A percentile compares a stretch with the other conserved stretches of the same genome.
Conservation (phyloP, 2,329 filamentous ascomycete species). For the Alternaria triticina region DNA sequence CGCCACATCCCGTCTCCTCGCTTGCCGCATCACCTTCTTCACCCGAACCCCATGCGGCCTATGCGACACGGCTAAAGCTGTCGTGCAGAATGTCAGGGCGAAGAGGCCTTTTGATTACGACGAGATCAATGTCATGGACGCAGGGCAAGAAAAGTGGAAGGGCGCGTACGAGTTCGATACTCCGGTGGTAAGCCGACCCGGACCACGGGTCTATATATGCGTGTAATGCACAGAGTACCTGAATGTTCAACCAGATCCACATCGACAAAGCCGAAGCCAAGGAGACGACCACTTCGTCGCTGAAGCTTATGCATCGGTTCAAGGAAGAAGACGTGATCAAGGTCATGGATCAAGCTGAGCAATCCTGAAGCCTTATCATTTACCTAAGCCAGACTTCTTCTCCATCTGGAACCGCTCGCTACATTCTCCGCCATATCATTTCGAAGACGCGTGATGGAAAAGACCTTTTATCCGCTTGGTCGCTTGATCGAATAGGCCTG, state of each 20-base stretch:
- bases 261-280: slow-evolving; percentile 62
- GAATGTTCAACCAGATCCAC: slow-evolving; percentile 57
- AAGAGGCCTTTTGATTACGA: slow-evolving; percentile 70
- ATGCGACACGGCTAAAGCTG: slow-evolving; percentile 71
- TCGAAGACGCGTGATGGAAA: too few species aligned
- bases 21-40: slow-evolving; percentile 73
- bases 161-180: slow-evolving; percentile 81
- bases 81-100: slow-evolving; percentile 72
- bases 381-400: too few species aligned
- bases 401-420: too few species aligned
- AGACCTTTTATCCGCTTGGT: too few species aligned
- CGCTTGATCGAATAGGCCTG: too few species aligned
- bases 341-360: slow-evolving; percentile 67
- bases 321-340: slow-evolving; percentile 68
- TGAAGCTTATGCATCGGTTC: slow-evolving; percentile 82
- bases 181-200: slow-evolving; percentile 66
- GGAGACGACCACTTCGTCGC: slow-evolving; percentile 62
- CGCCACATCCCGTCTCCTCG: slow-evolving; percentile 41
- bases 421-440: too few species aligned
- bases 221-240: slow-evolving; percentile 24
- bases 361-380: too few species aligned
- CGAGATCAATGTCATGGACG: slow-evolving; percentile 73
- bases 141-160: slow-evolving; percentile 69
- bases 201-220: not conserved
- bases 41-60: slow-evolving; percentile 74